phyloP scores from a whole-genome alignment of 805 yeast genomes.

The Kockiozyma suomiensis region DNA sequence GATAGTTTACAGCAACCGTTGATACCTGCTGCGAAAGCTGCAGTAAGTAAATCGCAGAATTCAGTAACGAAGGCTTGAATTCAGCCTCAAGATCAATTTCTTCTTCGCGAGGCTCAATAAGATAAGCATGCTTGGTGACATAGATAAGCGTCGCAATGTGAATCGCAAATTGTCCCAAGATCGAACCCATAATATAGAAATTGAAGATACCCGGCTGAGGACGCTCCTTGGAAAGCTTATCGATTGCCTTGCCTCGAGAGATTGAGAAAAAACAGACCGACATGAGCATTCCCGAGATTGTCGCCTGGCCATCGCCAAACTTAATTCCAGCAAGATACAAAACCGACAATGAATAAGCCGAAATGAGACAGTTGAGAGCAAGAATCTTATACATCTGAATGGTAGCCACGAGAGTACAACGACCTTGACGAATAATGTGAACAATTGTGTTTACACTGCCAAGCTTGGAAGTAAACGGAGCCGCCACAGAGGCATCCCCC shows the following conservation, averaged over 20 bases:
- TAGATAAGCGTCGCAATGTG: slow-evolving; percentile 83
- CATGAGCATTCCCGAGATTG: slow-evolving; percentile 88
- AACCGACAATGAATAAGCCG: slow-evolving; percentile 93
- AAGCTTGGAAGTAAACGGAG: slow-evolving; percentile 95
- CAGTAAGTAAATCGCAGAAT: slow-evolving; percentile 92
- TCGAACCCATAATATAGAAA: slow-evolving; percentile 95
- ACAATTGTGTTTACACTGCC: slow-evolving; percentile 91
- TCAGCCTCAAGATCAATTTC: slow-evolving; percentile 85
- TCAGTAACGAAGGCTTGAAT: slow-evolving; percentile 85
- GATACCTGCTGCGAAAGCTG: slow-evolving; percentile 96
- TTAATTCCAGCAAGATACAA: slow-evolving; percentile 95
- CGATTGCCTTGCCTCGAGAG: slow-evolving; percentile 88
- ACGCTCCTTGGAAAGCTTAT: slow-evolving; percentile 86
- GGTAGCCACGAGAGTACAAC: slow-evolving; percentile 95
- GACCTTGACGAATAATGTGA: slow-evolving; percentile 93
- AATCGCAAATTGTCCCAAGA: slow-evolving; percentile 92
- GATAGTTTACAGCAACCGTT: slow-evolving; percentile 96
- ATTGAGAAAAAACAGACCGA: slow-evolving; percentile 94
- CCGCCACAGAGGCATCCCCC: slow-evolving; percentile 99
- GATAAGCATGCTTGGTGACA: slow-evolving; percentile 79
- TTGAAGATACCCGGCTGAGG: slow-evolving; percentile 98
- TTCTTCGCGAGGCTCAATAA: slow-evolving; percentile 90
- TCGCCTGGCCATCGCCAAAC: slow-evolving; percentile 98
- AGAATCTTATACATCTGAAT: slow-evolving; percentile 98
- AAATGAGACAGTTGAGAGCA: slow-evolving; percentile 93